A percentile compares a stretch with the other conserved stretches of the same genome.
phyloP scores from a whole-genome alignment of 805 yeast genomes.

The Lipomyces mesembrius region DNA sequence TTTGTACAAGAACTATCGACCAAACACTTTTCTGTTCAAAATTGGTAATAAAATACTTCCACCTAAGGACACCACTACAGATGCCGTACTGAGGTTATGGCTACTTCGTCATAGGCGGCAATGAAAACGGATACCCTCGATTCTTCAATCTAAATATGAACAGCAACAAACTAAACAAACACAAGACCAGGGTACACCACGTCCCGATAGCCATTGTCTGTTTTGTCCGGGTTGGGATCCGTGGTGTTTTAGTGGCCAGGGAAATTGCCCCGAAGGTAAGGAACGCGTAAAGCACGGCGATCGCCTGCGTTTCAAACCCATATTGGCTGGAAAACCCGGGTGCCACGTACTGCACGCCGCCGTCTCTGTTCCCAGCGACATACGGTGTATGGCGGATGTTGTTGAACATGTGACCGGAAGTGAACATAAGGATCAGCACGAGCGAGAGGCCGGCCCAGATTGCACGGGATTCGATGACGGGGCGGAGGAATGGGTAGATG shows the following conservation, averaged over 20 bases:
- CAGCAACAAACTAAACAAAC: slow-evolving; percentile 67
- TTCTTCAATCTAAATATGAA: slow-evolving; percentile 71
- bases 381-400: slow-evolving; percentile 72
- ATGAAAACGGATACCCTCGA: slow-evolving; percentile 73
- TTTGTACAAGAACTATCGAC: background rate
- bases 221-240: slow-evolving; percentile 51
- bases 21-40: background rate
- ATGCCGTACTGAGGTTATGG: background rate
- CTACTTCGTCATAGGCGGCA: slow-evolving; percentile 45
- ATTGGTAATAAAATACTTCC: background rate
- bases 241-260: slow-evolving; percentile 63
- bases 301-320: slow-evolving; percentile 87
- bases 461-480: slow-evolving; percentile 33
- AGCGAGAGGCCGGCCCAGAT: slow-evolving; percentile 73
- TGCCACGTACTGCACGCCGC: slow-evolving; percentile 57
- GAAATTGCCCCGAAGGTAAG: slow-evolving; percentile 64
- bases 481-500: slow-evolving; percentile 29
- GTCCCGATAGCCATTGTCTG: slow-evolving; percentile 56
- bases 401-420: slow-evolving; percentile 92
- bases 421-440: slow-evolving; percentile 69
- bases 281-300: slow-evolving; percentile 65
- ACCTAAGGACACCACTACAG: background rate
- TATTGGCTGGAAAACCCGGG: slow-evolving; percentile 76
- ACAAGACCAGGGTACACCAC: slow-evolving; percentile 54
- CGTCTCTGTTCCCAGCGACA: slow-evolving; percentile 51